Percentiles rank a stretch among this genome's conserved stretches.
phyloP scores from a whole-genome alignment of 2,329 filamentous ascomycete genomes.

The Huntiella bhutanensis region DNA sequence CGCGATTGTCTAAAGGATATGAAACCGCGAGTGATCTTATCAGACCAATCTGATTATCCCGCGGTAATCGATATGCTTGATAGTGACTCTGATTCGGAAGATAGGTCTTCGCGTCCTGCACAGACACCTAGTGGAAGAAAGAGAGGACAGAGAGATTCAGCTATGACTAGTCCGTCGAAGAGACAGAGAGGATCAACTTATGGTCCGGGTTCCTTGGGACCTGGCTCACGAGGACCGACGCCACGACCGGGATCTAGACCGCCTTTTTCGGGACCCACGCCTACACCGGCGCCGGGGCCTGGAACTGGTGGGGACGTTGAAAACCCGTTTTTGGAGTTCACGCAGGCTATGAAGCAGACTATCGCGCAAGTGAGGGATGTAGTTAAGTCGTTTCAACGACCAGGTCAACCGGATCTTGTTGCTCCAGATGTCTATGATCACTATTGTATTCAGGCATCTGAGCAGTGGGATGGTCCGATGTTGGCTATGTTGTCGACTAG shows the following conservation, averaged over 20 bases:
- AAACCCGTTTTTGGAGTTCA: slow-evolving; percentile 22
- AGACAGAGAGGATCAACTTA: slow-evolving; percentile 15
- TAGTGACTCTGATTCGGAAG: slow-evolving; percentile 21
- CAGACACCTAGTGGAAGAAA: slow-evolving; percentile 4
- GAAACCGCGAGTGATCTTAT: slow-evolving; percentile 28
- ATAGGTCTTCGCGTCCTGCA: slow-evolving; percentile 12
- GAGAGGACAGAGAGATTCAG: slow-evolving; percentile 12
- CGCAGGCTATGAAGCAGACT: slow-evolving; percentile 18
- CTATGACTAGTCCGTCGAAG: slow-evolving; percentile 19
- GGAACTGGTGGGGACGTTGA: not conserved
- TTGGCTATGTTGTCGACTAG: slow-evolving; percentile 28
- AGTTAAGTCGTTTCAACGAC: slow-evolving; percentile 33
- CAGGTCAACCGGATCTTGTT: slow-evolving; percentile 39
- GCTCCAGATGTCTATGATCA: slow-evolving; percentile 40
- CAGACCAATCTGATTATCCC: slow-evolving; percentile 19
- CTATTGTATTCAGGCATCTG: slow-evolving; percentile 36
- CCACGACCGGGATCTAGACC: not conserved
- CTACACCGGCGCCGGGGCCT: not conserved
- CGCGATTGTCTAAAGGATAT: slow-evolving; percentile 25
- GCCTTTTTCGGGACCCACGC: not conserved
- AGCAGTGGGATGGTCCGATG: slow-evolving; percentile 37
- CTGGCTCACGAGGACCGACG: not conserved
- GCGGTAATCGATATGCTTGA: slow-evolving; percentile 21
- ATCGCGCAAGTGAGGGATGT: slow-evolving; percentile 33
- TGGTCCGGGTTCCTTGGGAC: not conserved